Evolutionary conservation across 2,329 filamentous ascomycete species (phyloP).

Genomic region (Trichoderma guizhouense): DNA sequence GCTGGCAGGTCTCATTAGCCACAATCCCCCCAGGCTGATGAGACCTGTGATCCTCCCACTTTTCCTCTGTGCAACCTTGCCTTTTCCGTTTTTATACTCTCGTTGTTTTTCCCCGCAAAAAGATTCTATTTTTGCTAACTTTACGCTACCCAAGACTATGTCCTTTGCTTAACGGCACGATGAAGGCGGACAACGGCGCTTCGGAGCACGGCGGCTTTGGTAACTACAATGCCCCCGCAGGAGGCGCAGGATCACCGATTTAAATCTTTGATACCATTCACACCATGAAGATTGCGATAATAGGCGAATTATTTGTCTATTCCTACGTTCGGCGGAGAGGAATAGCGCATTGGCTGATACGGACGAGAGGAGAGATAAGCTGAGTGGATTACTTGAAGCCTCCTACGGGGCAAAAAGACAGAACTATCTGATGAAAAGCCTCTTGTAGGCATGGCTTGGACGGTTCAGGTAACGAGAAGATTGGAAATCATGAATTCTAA

Average conservation of each 20-base stretch:
- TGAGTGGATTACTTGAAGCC: not conserved
- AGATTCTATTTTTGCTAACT: slow-evolving; percentile 22
- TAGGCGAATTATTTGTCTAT: not conserved
- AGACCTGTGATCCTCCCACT: not conserved
- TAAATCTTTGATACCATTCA: slow-evolving; percentile 9
- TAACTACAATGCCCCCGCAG: slow-evolving; percentile 45
- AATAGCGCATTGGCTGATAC: not conserved
- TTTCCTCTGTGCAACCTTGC: not conserved
- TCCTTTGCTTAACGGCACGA: slow-evolving; percentile 80
- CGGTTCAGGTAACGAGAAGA: not conserved
- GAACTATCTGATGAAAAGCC: not conserved
- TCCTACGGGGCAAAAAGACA: not conserved
- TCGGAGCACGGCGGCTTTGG: slow-evolving; percentile 58
- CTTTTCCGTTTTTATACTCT: not conserved
- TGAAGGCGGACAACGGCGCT: slow-evolving; percentile 58
- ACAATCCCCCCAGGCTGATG: not conserved
- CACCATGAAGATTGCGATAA: not conserved
- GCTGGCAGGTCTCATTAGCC: slow-evolving; percentile 24
- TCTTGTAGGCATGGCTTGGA: not conserved
- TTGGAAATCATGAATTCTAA: not conserved
- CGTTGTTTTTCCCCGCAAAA: slow-evolving; percentile 9
- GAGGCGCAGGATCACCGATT: slow-evolving; percentile 34
- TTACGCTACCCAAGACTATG: slow-evolving; percentile 59
- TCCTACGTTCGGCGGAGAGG: not conserved
- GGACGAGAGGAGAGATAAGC: not conserved